Evolutionary conservation across 1,284 basidiomycete species (phyloP).

Genomic region (Microbotryum scabiosae): DNA sequence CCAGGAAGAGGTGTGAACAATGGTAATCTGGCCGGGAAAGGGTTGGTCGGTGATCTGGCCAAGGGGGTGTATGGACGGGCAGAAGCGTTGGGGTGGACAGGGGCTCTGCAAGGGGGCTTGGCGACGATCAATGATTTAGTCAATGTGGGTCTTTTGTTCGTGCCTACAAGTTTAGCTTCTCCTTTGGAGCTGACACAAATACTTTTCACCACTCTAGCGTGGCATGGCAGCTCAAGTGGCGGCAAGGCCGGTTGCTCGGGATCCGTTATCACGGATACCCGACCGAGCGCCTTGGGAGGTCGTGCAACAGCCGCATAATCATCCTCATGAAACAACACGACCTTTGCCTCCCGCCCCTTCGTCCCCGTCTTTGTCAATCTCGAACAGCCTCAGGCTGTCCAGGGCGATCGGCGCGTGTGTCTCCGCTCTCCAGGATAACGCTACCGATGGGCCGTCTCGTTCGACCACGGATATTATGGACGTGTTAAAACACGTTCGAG

Average conservation of each 20-base stretch:
- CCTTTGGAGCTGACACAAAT: too few species aligned
- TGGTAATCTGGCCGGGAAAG: slow-evolving; percentile 7
- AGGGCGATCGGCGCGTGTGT: slow-evolving; percentile 28
- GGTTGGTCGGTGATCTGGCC: slow-evolving; percentile 25
- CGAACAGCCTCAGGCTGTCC: slow-evolving; percentile 15
- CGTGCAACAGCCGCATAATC: neutral
- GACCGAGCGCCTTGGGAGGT: slow-evolving; percentile 22
- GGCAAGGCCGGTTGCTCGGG: neutral
- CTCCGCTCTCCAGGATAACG: slow-evolving; percentile 11
- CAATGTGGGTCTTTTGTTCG: slow-evolving; percentile 10
- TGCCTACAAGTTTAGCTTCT: too few species aligned
- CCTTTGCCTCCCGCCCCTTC: neutral
- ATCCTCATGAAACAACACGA: neutral
- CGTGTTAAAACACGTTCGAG: slow-evolving; percentile 26
- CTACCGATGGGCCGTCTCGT: neutral
- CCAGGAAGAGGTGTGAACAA: neutral
- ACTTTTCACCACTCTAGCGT: neutral
- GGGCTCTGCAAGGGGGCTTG: slow-evolving; percentile 33
- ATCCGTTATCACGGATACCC: slow-evolving; percentile 26
- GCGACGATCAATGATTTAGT: slow-evolving; percentile 29
- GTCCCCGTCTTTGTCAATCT: slow-evolving; percentile 10
- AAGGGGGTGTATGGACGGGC: slow-evolving; percentile 31
- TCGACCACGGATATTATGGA: neutral
- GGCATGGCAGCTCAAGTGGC: neutral
- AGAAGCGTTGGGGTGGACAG: slow-evolving; percentile 22